Conservation (phyloP, 2,329 filamentous ascomycete genomes). For the Penicillium sp. region DNA sequence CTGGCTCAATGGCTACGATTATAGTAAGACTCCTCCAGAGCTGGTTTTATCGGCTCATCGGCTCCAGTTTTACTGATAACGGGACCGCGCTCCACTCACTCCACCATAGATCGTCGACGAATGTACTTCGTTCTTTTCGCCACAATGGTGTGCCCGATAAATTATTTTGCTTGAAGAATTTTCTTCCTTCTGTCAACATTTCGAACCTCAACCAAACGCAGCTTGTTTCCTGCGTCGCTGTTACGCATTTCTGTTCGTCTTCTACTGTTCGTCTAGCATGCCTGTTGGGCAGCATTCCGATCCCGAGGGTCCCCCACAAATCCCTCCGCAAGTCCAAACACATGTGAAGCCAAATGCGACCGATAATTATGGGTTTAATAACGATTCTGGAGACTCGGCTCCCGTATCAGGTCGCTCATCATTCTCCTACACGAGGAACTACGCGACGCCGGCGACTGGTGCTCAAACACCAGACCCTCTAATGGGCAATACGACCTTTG, state of each 20-base stretch:
- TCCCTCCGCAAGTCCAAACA: slow-evolving; percentile 5
- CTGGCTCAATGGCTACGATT: not conserved
- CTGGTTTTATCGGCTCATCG: not conserved
- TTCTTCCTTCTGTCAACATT: not conserved
- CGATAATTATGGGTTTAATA: not conserved
- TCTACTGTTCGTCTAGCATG: slow-evolving; percentile 8
- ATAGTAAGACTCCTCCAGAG: too few relatives aligned
- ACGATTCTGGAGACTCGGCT: slow-evolving; percentile 7
- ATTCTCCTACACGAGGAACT: slow-evolving; percentile 17
- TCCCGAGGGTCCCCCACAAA: slow-evolving; percentile 7
- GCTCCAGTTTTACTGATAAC: slow-evolving; percentile 7
- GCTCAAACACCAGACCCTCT: slow-evolving; percentile 31
- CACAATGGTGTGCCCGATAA: slow-evolving; percentile 12
- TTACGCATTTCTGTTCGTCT: not conserved
- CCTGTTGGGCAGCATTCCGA: slow-evolving; percentile 7
- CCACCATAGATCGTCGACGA: slow-evolving; percentile 9
- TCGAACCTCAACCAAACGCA: not conserved
- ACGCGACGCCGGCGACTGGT: slow-evolving; percentile 28
- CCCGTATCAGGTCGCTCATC: slow-evolving; percentile 20
- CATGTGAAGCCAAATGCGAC: slow-evolving; percentile 1
- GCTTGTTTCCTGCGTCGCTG: not conserved
- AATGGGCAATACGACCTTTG: slow-evolving; percentile 13
- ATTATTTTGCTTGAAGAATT: not conserved
- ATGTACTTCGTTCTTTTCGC: slow-evolving; percentile 17
- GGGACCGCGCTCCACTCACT: slow-evolving; percentile 3